Base-by-base conservation (phyloP, 768 basidiomycete genomes). In the Phaeolepiota aurea region DNA sequence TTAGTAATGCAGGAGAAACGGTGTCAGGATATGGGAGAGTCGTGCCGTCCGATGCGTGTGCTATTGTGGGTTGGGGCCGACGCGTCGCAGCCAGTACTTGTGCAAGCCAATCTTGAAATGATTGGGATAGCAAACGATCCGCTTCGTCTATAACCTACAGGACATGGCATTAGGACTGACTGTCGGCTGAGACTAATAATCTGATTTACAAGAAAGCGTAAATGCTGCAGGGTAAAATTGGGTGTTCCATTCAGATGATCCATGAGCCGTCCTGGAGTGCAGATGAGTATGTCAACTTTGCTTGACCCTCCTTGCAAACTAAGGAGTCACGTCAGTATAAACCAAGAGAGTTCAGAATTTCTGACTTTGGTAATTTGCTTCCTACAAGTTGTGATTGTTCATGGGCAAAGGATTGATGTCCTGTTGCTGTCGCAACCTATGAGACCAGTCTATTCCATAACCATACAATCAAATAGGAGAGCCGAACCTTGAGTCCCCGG, bases 141-240 rank as follows among this genome's bases (percentile, higher is more conserved):
- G 96, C 96, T 63, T 99, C 96, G 58, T 99, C 96, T 42, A 99
- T 89, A 20, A 98, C 82, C 91, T 94, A 43, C 7, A 30, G 42
- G n/a, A n/a, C n/a, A n/a, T n/a, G n/a, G n/a, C n/a, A n/a, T n/a
- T n/a, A n/a, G n/a, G n/a, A n/a, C n/a, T n/a, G n/a, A n/a, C n/a
- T n/a, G n/a, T n/a, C n/a, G n/a, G n/a, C n/a, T n/a, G n/a, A n/a
- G n/a, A n/a, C n/a, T n/a, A n/a, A n/a, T n/a, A n/a, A n/a, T n/a
- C n/a, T 12, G 20, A 65, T 82, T 19, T 53, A 90, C 94, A 44
- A 98, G 66, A 59, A 91, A 98, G n/a, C 93, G 82, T 4, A 99
- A 71, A 58, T 98, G 92, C 52, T 96, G 92, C 20, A 98, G 62
- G 1, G 89, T 84, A 57, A 97, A 96, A 48, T 91, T 90, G 0